Percentiles rank a stretch among this genome's conserved stretches.
Evolutionary conservation across 2,329 filamentous ascomycete species (phyloP).

Genomic region (Ambrosiella cleistominuta): DNA sequence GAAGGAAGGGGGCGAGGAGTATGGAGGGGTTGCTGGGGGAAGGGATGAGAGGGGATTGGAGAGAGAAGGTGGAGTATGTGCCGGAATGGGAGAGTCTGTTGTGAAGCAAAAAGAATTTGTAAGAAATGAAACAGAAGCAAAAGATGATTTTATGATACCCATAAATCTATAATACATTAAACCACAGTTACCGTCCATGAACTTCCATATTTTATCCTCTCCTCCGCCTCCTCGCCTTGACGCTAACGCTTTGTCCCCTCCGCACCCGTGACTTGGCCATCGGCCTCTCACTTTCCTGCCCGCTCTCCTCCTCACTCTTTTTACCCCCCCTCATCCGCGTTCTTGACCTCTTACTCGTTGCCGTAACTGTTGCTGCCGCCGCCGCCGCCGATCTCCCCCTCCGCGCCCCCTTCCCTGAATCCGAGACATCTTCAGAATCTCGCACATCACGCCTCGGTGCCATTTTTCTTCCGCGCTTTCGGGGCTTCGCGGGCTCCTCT

Average conservation of each 20-base stretch:
- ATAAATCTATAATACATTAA: background rate
- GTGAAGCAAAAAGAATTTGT: background rate
- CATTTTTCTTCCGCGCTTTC: background rate
- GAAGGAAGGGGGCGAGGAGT: slow-evolving; percentile 18
- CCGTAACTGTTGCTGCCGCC: background rate
- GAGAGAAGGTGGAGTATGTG: slow-evolving; percentile 20
- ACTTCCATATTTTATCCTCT: background rate
- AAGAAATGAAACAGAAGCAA: slow-evolving; percentile 3
- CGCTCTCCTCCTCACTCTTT: slow-evolving; percentile 20
- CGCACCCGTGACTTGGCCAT: slow-evolving; percentile 23
- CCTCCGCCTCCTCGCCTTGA: background rate
- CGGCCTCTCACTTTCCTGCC: slow-evolving; percentile 22
- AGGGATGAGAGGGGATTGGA: slow-evolving; percentile 21
- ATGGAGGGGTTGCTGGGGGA: slow-evolving; percentile 14
- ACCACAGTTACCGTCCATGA: background rate
- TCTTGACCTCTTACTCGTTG: slow-evolving; percentile 18
- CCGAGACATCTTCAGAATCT: slow-evolving; percentile 32
- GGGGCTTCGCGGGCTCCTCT: background rate
- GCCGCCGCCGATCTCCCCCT: background rate
- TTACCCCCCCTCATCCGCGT: slow-evolving; percentile 13
- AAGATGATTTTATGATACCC: background rate
- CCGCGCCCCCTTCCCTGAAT: slow-evolving; percentile 23
- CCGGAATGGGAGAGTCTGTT: slow-evolving; percentile 26
- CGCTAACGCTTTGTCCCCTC: background rate
- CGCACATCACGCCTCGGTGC: slow-evolving; percentile 21